Evolutionary conservation across 1,284 basidiomycete genomes (phyloP).

Genomic region (Ganoderma sp.): DNA sequence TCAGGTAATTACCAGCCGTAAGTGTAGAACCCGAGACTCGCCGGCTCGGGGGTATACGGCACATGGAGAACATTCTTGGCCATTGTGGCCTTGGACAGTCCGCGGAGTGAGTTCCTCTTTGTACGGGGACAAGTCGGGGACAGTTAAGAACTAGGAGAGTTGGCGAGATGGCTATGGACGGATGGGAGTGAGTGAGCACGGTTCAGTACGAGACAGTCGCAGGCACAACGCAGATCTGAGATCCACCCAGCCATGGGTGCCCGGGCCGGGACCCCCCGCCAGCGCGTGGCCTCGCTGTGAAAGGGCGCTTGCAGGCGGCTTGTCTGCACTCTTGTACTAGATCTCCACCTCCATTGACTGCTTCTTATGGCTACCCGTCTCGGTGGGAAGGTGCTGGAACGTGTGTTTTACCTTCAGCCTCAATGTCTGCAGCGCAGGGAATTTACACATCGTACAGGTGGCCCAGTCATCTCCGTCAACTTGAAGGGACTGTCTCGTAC

Average conservation of each 20-base stretch:
- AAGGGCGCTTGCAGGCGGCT: background rate
- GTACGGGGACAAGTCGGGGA: background rate
- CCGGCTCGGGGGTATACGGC: constrained; percentile 8
- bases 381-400: background rate
- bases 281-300: background rate
- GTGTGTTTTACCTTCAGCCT: background rate
- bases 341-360: background rate
- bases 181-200: no score
- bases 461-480: background rate
- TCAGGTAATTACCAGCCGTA: background rate
- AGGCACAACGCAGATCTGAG: no score
- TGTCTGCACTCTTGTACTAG: no score
- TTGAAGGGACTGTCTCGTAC: constrained; percentile 50
- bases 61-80: background rate
- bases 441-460: background rate
- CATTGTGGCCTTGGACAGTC: background rate
- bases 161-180: no score
- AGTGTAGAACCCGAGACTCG: constrained; percentile 8
- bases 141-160: no score
- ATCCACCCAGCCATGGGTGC: background rate
- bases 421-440: no score
- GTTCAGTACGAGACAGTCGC: no score
- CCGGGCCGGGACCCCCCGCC: background rate
- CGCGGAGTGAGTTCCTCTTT: background rate
- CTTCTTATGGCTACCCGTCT: constrained; percentile 7